These are phyloP conservation scores for Botrytis aclada DNA, from an alignment of 2,329 filamentous ascomycete species.

Conservation along the genomic window DNA sequence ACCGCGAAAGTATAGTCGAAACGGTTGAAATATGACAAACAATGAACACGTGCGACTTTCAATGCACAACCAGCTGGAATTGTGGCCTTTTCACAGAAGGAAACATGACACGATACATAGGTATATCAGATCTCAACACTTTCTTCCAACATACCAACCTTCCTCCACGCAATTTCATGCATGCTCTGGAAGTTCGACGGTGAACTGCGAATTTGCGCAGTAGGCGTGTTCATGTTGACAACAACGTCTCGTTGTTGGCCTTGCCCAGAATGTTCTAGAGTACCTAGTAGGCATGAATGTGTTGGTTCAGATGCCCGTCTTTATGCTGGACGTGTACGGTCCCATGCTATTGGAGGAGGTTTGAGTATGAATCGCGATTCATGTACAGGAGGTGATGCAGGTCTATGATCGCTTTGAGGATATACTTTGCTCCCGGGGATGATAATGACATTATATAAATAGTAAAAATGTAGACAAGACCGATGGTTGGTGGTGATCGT, in stretches of 20 bases:
- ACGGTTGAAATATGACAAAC: not conserved
- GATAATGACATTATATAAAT: not conserved
- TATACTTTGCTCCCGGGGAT: not conserved
- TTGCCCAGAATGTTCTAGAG: conserved; percentile 12
- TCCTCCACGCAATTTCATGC: not conserved
- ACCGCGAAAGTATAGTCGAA: not conserved
- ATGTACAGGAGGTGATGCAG: not conserved
- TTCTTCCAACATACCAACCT: not conserved
- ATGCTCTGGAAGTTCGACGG: not conserved
- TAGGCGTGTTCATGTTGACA: conserved; percentile 11
- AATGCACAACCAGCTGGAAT: not conserved
- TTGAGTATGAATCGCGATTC: not conserved
- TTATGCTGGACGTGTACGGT: conserved; percentile 8
- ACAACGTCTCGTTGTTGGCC: conserved; percentile 9
- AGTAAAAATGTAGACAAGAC: not conserved
- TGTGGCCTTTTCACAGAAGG: not conserved
- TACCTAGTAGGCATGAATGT: not conserved
- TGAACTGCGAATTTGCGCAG: not conserved
- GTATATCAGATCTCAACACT: not conserved
- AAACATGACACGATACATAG: not conserved
- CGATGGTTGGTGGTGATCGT: not conserved
- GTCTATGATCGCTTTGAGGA: not conserved
- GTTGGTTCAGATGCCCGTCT: not conserved
- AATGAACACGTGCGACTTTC: not conserved
- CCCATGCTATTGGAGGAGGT: not conserved